Evolutionary conservation across 208 protist species (phyloP), one percentile per base, ranked within the genome.

Genomic region (Novymonas esmeraldas): DNA sequence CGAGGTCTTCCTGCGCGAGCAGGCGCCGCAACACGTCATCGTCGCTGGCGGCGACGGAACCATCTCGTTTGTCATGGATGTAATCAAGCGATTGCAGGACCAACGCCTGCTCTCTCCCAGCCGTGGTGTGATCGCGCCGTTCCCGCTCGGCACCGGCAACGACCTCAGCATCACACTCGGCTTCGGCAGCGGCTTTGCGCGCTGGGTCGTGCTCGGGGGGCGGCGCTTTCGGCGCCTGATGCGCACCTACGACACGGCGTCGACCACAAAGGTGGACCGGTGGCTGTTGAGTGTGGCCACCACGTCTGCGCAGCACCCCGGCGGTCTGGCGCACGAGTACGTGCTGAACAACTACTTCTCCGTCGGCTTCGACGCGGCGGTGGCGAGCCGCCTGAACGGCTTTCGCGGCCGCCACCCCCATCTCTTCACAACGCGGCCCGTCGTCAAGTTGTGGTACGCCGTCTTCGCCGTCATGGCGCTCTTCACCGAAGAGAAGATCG

Each of bases 291-390:
- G 56, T 0, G 64, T 90, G 24, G 49, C 58, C 6, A 69, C 39
- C 16, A 56, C 64, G 38, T 49, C 28, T n/a, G 38, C 42, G 11
- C 18, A 20, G 41, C 41, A 42, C 6, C 51, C 42, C 52, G 7
- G 41, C 33, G 22, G 39, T 16, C 9, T 26, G 28, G 57, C 50
- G 45, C 54, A 69, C 54, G 4, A 20, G 18, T 45, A 79, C 18
- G 55, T 77, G 3, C 76, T 88, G 58, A 89, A 84, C 73, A 89
- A 92, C 63, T 92, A 89, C 64, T 88, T 92, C 56, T 89, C 82
- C 24, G 66, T 92, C 49, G 77, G 85, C 29, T 89, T 88, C 44
- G 85, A 92, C 55, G 85, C 82, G 1, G 65, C 60, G 6, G 72
- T 85, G 38, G 82, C 77, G 6, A 69, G 59, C 38, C 36, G 75